phyloP scores from a whole-genome alignment of 306 rosid species.

The Citrullus amarus region DNA sequence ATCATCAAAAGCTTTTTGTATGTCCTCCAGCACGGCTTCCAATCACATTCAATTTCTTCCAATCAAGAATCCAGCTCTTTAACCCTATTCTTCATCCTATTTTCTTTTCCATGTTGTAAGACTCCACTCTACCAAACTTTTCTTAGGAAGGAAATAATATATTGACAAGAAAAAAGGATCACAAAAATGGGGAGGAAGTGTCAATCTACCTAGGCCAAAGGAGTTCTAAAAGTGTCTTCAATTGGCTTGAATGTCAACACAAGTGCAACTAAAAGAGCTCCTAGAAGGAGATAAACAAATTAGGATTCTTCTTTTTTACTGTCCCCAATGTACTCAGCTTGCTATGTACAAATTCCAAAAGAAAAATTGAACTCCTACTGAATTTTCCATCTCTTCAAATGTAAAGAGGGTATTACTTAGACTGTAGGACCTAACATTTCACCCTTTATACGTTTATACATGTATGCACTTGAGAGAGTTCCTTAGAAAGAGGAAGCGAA shows the following conservation, averaged over 20 bases:
- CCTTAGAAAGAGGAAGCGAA: not conserved
- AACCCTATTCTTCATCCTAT: no score
- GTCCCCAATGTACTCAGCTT: not conserved
- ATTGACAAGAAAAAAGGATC: no score
- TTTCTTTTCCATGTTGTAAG: no score
- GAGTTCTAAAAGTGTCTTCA: not conserved
- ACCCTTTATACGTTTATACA: not conserved
- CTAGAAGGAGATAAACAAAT: not conserved
- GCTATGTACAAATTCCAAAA: not conserved
- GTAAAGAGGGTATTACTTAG: not conserved
- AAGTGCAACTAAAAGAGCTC: not conserved
- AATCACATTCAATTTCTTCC: no score
- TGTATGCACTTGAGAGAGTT: not conserved
- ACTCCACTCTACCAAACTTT: no score
- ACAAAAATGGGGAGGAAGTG: no score
- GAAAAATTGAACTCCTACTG: not conserved
- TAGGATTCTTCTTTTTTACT: not conserved
- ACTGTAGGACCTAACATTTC: not conserved
- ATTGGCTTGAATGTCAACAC: not conserved
- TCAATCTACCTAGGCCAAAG: not conserved
- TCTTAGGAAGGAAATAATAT: no score
- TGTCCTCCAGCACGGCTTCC: no score
- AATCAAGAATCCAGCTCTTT: no score
- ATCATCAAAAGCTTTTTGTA: no score
- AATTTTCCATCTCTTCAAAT: not conserved